phyloP scores from a whole-genome alignment of 2,329 filamentous ascomycete genomes.

The Diaporthe sp. region DNA sequence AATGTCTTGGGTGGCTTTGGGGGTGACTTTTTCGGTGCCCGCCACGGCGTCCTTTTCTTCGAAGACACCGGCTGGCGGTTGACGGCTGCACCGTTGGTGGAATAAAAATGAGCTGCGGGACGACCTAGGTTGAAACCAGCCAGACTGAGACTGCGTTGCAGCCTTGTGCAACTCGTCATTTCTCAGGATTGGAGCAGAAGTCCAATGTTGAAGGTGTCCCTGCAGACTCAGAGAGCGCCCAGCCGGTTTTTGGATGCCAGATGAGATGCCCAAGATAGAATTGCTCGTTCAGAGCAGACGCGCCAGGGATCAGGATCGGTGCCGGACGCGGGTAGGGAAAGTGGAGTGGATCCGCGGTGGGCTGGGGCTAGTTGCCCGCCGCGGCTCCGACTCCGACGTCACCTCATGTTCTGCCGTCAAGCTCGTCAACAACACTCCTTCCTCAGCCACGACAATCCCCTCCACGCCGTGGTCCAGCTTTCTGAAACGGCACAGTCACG shows the following conservation, averaged over 20 bases:
- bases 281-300: neutral
- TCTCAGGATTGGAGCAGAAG: neutral
- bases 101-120: constrained; percentile 21
- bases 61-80: neutral
- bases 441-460: neutral
- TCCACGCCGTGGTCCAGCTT: constrained; percentile 9
- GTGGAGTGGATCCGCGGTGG: neutral
- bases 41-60: neutral
- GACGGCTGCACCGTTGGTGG: constrained; percentile 17
- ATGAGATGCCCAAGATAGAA: neutral
- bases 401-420: constrained; percentile 17
- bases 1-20: neutral
- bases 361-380: neutral
- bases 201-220: too few relatives aligned
- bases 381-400: constrained; percentile 39
- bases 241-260: neutral
- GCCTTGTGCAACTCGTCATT: constrained; percentile 24
- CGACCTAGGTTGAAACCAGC: neutral
- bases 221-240: neutral
- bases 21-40: neutral
- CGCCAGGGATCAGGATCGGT: constrained; percentile 1
- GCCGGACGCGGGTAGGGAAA: neutral
- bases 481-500: neutral
- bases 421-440: constrained; percentile 12
- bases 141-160: constrained; percentile 14